Conservation (phyloP, 2,329 filamentous ascomycete genomes). For the Magnaporthiopsis poae region DNA sequence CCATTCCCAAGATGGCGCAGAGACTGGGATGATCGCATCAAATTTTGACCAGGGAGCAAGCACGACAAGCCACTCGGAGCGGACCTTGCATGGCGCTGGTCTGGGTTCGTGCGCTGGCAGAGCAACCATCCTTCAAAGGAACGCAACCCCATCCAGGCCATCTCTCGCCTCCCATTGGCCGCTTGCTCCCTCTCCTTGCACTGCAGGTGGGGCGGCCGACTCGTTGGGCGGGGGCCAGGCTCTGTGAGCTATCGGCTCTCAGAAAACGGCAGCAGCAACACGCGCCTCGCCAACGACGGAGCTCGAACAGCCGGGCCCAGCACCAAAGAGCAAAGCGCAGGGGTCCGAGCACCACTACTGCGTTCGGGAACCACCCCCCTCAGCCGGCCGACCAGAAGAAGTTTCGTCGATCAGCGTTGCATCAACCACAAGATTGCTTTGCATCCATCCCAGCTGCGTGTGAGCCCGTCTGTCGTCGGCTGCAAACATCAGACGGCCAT, state of each 20-base stretch:
- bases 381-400: too few relatives aligned
- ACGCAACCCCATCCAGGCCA: not conserved
- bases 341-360: not conserved
- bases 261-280: not conserved
- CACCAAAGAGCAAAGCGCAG: not conserved
- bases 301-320: not conserved
- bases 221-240: not conserved
- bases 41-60: not conserved
- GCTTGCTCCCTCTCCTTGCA: not conserved
- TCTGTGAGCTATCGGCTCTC: not conserved
- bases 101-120: constrained; percentile 4
- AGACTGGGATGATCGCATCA: not conserved
- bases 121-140: not conserved
- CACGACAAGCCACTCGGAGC: not conserved
- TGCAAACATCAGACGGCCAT: too few relatives aligned
- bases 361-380: not conserved
- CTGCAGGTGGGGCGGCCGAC: not conserved
- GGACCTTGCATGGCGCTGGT: not conserved
- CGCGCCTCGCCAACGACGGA: not conserved
- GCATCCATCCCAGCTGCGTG: too few relatives aligned
- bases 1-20: not conserved
- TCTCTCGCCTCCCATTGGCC: not conserved
- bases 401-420: too few relatives aligned
- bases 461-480: too few relatives aligned
- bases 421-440: too few relatives aligned